Base-by-base conservation (phyloP, 2,329 filamentous ascomycete species). In the Chrysosporium keratinophilum region DNA sequence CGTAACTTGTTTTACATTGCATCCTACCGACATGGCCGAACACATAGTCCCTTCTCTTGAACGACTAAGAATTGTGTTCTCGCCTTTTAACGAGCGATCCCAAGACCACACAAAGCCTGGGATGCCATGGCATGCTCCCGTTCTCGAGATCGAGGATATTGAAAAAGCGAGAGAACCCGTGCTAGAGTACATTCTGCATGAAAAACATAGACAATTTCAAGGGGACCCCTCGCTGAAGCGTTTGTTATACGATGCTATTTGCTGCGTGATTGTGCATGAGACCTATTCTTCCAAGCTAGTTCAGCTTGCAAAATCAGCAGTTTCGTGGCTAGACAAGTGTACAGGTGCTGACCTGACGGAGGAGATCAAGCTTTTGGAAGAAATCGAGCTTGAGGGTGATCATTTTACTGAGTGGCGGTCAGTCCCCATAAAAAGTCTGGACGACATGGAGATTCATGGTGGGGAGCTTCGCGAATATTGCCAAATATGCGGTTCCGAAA, bases 21-120 rank as follows among this genome's bases (percentile, higher is more conserved):
- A 83, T 61, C 79, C 79, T 0, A 76, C 73, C 3, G 75, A 81
- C 61, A 76, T 78, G 67, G 67, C 81, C 12, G 77, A 82, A 56
- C 82, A 82, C 60, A 71, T 72, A 0, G 76, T 76, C 5, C 64
- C 70, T 6, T 69, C 72, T 2, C 71, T 75, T 23, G 72, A 78
- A 51, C 64, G 65, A n/a, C 64, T 67, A 0, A 69, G 62, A 0
- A 58, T 78, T 7, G 54, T 70, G 1, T 71, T 74, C 54, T 62
- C 62, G 0, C 57, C 59, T 2, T 60, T 62, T 17, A 55, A 59
- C 53, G 54, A 64, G 4, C 35, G 43, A 28, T 58, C 46, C 50
- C 56, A 10, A 17, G 54, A 57, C 4, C 45, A 58, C 15, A 41
- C 57, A 6, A 52, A 56, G 1, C 53, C 59, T 28, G 54, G 52